Evolutionary conservation across 495 filamentous ascomycete species (phyloP), one percentile per base, ranked within the genome.

Genomic region (Penicillium odoratum): DNA sequence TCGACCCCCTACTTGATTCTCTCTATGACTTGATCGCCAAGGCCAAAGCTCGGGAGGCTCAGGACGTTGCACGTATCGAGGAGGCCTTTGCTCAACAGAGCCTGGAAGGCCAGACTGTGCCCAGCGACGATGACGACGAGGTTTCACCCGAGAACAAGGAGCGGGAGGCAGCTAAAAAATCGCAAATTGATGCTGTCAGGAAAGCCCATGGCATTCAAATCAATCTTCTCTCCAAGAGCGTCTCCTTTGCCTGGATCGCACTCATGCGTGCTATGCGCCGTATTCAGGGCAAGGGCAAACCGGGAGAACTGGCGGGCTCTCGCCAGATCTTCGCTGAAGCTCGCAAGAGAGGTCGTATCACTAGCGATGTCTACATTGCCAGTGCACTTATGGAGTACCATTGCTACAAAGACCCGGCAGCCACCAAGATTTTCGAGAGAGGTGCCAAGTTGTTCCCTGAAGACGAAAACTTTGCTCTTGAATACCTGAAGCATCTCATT

Each of bases 401-500:
- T 64, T 94, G 94, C 61, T 98, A 98, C 71, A 92, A 96, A 64
- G 94, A 98, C 57, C 83, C 85, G 3, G 88, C 93, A 0, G 93
- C 91, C 6, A 88, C 88, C 31, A 96, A 91, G 72, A 97, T 98
- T 53, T 98, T 97, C 67, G 95, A 98, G 60, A 85, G 92, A 30
- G 94, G 95, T 38, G 85, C 93, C 47, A 93, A 89, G 63, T 78
- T 98, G 2, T 98, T 97, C 68, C 92, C 92, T 0, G 88, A 94
- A 18, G 93, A 97, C 63, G 93, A 95, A 66, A 78, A 84, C 50
- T 98, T 97, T 73, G 88, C 92, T 7, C 79, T 98, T 38, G 92
- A 96, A 68, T 97, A 98, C 65, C 75, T 98, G 66, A 97, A 97
- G 74, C 92, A 97, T 75, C 79, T 98, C 48, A 85, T 97, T 56